Evolutionary conservation across 345 rosid species (phyloP), one percentile per base, ranked within the genome.

Genomic region (Pistacia vera): DNA sequence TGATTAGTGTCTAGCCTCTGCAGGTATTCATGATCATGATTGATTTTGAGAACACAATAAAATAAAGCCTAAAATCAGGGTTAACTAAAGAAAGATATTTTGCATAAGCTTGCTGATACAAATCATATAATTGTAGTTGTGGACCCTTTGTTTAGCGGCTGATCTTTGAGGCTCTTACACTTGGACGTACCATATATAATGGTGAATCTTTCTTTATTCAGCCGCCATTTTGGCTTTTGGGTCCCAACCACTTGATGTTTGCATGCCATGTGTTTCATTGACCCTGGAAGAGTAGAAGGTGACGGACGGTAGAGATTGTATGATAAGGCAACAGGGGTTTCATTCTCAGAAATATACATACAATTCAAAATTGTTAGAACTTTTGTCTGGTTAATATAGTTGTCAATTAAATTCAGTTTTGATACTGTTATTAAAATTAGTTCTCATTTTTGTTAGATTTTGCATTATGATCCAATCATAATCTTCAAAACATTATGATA

Each of bases 191-290:
- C 33, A 30, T 0, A 60, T 25, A 4, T 0, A 60, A 55, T 0
- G 1, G 28, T 36, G n/a, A 1, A 35, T 49, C 63, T 25, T 52
- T 6, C 76, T 5, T 18, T 51, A 22, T n/a, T 12, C 4, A 59
- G 79, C 71, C 54, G 71, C 84, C 74, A 60, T 25, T 25, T 25
- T 25, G 25, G 41, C 49, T 51, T 22, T 14, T 66, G 79, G 79
- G 79, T 75, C 77, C 78, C 73, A 70, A 70, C 62, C 76, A 58
- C 68, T 59, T n/a, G 83, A 44, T 68, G 63, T 36, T 33, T 0
- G 25, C 25, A 25, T 51, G 78, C 78, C 85, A 79, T 72, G 70
- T 73, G 73, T 49, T 59, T 71, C 38, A 71, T 71, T 38, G 54
- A 71, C 59, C 11, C 52, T 48, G 17, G 38, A 44, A 25, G 25